Conservation (phyloP, 805 yeast genomes). For the Wickerhamomyces queroliae region DNA sequence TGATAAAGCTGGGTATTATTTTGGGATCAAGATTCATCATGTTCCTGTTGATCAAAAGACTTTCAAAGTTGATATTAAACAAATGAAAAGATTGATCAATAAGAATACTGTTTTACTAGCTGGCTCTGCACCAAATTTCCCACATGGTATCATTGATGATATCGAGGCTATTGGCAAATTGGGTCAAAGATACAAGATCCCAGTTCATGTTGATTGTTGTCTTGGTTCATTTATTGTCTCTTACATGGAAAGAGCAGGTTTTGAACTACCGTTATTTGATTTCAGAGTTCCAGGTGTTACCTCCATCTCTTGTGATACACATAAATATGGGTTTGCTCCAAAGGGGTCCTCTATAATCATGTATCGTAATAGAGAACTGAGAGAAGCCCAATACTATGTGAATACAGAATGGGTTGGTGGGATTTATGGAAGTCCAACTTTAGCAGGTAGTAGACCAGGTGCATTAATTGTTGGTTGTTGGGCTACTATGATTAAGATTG, state of each 20-base stretch:
- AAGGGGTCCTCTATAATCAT: constrained; percentile 91
- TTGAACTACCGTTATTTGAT: constrained; percentile 54
- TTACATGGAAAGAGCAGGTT: constrained; percentile 63
- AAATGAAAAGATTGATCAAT: constrained; percentile 63
- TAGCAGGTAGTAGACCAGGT: constrained; percentile 97
- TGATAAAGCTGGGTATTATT: constrained; percentile 88
- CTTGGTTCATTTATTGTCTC: constrained; percentile 89
- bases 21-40: constrained; percentile 77
- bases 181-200: constrained; percentile 51
- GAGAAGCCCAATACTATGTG: constrained; percentile 81
- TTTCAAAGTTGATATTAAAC: constrained; percentile 57
- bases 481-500: constrained; percentile 84
- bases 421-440: constrained; percentile 90
- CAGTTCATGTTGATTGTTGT: constrained; percentile 94
- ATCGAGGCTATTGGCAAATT: constrained; percentile 69
- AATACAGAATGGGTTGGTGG: constrained; percentile 91
- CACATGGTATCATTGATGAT: constrained; percentile 94
- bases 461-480: constrained; percentile 97
- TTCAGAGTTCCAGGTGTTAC: constrained; percentile 91
- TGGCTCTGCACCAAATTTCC: constrained; percentile 97
- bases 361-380: constrained; percentile 66
- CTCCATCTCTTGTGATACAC: constrained; percentile 98
- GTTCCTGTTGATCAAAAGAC: constrained; percentile 69
- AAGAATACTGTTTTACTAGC: constrained; percentile 75
- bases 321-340: constrained; percentile 97